Percentiles rank a stretch among this genome's conserved stretches.
These are phyloP conservation scores for Aphanocladium album DNA, from an alignment of 2,329 filamentous ascomycete species.

Conservation along the genomic window DNA sequence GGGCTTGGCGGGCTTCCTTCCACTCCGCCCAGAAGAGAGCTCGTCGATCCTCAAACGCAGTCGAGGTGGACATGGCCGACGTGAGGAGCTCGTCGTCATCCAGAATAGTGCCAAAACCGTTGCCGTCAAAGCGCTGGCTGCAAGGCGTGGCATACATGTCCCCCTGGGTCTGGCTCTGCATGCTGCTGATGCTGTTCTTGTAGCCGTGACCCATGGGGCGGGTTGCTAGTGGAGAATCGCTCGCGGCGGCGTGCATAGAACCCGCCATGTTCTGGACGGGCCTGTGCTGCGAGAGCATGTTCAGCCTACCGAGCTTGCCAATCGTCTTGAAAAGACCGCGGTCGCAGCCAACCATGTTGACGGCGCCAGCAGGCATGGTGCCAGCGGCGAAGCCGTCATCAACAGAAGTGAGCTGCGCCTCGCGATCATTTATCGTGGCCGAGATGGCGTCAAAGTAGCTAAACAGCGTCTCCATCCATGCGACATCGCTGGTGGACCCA, in stretches of 20 bases:
- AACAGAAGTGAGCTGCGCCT: constrained; percentile 72
- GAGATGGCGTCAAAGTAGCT: constrained; percentile 94
- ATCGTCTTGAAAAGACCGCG: constrained; percentile 81
- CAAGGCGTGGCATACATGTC: constrained; percentile 30
- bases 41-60: constrained; percentile 53
- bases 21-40: constrained; percentile 79
- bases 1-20: constrained; percentile 69
- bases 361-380: constrained; percentile 58
- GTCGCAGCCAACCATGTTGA: constrained; percentile 86
- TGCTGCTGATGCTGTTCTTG: constrained; percentile 28
- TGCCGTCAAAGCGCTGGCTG: constrained; percentile 60
- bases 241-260: constrained; percentile 14
- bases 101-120: constrained; percentile 55
- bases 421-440: constrained; percentile 84
- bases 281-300: constrained; percentile 71
- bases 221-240: constrained; percentile 24
- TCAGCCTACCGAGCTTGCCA: constrained; percentile 75
- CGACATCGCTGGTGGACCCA: constrained; percentile 60
- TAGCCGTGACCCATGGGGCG: constrained; percentile 40
- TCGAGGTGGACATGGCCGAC: constrained; percentile 36
- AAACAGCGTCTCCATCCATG: constrained; percentile 90
- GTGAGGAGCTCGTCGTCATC: constrained; percentile 50
- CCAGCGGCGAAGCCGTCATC: constrained; percentile 47
- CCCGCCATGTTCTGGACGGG: constrained; percentile 39
- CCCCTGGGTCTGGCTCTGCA: constrained; percentile 22